Evolutionary conservation across 2,329 filamentous ascomycete genomes (phyloP).

Genomic region (Colletotrichum coccodes): DNA sequence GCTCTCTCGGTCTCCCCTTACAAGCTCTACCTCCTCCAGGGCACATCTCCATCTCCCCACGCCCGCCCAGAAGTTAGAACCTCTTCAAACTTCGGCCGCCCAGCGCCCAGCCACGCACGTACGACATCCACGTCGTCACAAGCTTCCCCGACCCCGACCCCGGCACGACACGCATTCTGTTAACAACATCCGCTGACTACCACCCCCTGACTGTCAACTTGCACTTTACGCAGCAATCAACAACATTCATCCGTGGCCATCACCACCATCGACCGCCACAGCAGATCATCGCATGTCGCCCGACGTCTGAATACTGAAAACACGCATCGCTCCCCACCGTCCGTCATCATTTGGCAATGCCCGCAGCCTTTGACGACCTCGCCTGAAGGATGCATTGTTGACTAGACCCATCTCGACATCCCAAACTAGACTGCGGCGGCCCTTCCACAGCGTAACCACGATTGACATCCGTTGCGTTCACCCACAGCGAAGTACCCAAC

Average conservation of each 20-base stretch:
- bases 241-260: background rate
- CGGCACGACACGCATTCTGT: too few species aligned
- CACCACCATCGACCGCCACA: background rate
- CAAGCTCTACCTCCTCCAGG: background rate
- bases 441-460: background rate
- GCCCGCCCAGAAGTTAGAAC: background rate
- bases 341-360: slow-evolving; percentile 15
- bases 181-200: background rate
- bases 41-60: background rate
- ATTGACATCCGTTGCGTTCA: background rate
- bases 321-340: background rate
- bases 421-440: slow-evolving; percentile 6
- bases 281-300: background rate
- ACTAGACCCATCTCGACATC: slow-evolving; percentile 3
- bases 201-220: slow-evolving; percentile 1
- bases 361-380: background rate
- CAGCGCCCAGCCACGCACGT: background rate
- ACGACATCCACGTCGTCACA: slow-evolving; percentile 15
- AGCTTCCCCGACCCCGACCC: slow-evolving; percentile 28
- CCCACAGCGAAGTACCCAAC: background rate
- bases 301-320: background rate
- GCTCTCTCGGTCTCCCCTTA: background rate
- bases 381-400: slow-evolving; percentile 32
- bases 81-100: background rate
- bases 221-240: background rate